Conservation (phyloP, 106 monocot species). For the Allium sativum region DNA sequence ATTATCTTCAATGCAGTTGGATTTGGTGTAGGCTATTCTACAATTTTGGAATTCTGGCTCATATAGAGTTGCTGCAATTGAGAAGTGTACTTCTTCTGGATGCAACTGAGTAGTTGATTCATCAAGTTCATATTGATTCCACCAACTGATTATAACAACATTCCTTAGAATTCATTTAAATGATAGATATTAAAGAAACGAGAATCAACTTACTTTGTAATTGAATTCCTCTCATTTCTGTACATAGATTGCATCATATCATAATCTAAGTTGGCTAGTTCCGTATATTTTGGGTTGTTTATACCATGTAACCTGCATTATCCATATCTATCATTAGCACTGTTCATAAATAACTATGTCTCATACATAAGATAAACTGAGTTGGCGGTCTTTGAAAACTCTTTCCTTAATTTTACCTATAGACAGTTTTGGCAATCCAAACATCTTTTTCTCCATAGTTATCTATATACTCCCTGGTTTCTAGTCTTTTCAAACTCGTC, state of each 20-base stretch:
- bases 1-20: constrained; percentile 20
- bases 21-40: constrained; percentile 29
- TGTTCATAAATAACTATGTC: too few relatives aligned
- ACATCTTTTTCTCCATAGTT: constrained; percentile 11
- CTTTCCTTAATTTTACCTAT: too few relatives aligned
- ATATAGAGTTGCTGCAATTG: constrained; percentile 22
- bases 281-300: constrained; percentile 23
- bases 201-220: constrained; percentile 12
- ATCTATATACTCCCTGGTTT: constrained; percentile 8
- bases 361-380: too few relatives aligned
- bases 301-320: constrained; percentile 20
- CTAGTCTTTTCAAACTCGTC: constrained; percentile 7
- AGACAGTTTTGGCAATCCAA: constrained; percentile 15
- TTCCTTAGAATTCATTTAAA: background rate
- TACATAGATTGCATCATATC: constrained; percentile 16
- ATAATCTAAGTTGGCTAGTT: constrained; percentile 27
- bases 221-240: constrained; percentile 16
- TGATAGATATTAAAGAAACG: background rate
- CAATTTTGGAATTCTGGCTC: constrained; percentile 12
- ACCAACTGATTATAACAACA: constrained; percentile 14
- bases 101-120: background rate
- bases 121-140: constrained; percentile 14
- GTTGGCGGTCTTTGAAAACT: too few relatives aligned
- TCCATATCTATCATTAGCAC: too few relatives aligned
- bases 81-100: constrained; percentile 24